phyloP scores from a whole-genome alignment of 495 filamentous ascomycete genomes.

The Penicillium robsamsonii region DNA sequence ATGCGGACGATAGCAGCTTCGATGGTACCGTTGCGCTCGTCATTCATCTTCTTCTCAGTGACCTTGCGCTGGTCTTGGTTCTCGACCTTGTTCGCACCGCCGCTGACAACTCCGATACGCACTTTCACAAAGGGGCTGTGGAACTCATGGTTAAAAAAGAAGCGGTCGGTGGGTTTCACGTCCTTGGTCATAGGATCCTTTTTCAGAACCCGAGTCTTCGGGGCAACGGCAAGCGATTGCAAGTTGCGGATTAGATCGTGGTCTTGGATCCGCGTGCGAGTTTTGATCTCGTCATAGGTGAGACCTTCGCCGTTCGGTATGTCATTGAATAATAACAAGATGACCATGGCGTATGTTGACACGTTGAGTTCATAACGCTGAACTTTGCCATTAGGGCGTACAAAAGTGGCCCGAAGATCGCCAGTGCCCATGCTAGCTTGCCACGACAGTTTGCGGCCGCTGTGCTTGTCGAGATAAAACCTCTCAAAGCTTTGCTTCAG shows the following conservation, averaged over 20 bases:
- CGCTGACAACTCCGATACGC: conserved; percentile 72
- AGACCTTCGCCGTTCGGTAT: conserved; percentile 60
- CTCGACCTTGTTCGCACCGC: conserved; percentile 76
- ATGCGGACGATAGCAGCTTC: conserved; percentile 91
- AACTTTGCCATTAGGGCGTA: conserved; percentile 67
- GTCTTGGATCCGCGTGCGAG: conserved; percentile 75
- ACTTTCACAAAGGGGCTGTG: conserved; percentile 78
- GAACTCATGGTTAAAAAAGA: conserved; percentile 84
- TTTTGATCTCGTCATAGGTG: conserved; percentile 82
- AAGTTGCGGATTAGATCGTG: conserved; percentile 78
- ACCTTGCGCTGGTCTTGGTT: conserved; percentile 76
- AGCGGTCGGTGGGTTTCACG: conserved; percentile 75
- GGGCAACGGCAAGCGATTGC: conserved; percentile 80
- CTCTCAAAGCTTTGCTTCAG: conserved; percentile 84
- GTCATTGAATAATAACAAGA: conserved; percentile 88
- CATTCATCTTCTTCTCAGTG: conserved; percentile 84
- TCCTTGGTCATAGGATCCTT: conserved; percentile 84
- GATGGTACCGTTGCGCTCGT: conserved; percentile 70
- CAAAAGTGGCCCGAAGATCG: conserved; percentile 79
- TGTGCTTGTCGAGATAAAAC: conserved; percentile 86
- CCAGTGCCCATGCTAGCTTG: conserved; percentile 76
- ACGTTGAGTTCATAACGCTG: conserved; percentile 87
- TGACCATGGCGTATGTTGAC: conserved; percentile 87
- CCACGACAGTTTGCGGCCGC: conserved; percentile 86
- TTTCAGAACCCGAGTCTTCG: conserved; percentile 74